Base-by-base conservation (phyloP, 225 moss, liverwort and hornwort genomes). In the Polytrichum formosum region DNA sequence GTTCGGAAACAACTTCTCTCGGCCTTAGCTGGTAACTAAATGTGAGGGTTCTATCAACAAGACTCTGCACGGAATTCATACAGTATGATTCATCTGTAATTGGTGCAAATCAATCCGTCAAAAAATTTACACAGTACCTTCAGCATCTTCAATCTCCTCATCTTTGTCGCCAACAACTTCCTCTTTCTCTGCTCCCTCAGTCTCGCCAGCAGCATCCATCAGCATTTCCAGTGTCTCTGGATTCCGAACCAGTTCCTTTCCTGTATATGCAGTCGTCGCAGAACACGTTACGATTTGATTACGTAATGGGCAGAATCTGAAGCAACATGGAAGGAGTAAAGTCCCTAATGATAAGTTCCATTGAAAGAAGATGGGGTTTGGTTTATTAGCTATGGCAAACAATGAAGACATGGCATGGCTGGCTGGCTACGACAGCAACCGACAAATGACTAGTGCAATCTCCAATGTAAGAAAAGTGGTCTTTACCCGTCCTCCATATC, bases 181-280 rank as follows among this genome's bases (percentile, higher is more conserved):
- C 63, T 71, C 64, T 8, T 64, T 61, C 56, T 67, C 72, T 46
- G 65, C 29, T 5, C 53, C 59, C 37, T 21, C 70, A 46, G 74
- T 79, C 1, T n/a, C 58, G 21, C 58, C 58, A n/a, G 21, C 20
- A 58, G 13, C 46, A 16, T 82, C 78, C 67, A 70, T 72, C 63
- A 84, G 63, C 65, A 70, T 74, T 80, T 82, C 82, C 70, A 87
- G 71, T 3, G 84, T 78, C 76, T 87, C 87, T 0, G 90, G 82
- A 63, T 90, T 84, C 68, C 87, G 80, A 17, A 86, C 82, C 55
- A 81, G 65, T 55, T 86, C 86, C 70, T 80, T 86, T 54, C 82
- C 79, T 82, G 73, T 33, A 33, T 46, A 13, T 13, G 46, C 46
- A 46, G 13, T 46, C 16, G 13, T 46, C 46, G 46, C 13, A 18